Evolutionary conservation across 306 rosid genomes (phyloP).

Genomic region (Prunus mira): DNA sequence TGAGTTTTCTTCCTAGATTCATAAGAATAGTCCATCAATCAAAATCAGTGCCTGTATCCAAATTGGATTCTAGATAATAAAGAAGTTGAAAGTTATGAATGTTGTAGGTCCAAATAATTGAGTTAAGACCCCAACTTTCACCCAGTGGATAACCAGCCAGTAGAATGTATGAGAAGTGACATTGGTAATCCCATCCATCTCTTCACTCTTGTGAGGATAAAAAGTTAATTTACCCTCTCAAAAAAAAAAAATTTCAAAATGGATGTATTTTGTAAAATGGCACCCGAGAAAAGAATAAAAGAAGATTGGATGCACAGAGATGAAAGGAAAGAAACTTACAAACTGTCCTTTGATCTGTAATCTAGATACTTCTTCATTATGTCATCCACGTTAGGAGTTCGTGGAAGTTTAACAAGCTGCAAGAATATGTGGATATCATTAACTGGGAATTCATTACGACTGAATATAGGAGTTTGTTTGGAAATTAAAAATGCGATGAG

Average conservation of each 20-base stretch:
- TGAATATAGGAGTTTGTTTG: not conserved
- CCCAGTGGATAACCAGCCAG: not conserved
- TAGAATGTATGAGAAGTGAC: not conserved
- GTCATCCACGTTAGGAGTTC: slow-evolving; percentile 73
- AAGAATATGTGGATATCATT: slow-evolving; percentile 8
- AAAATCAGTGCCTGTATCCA: not conserved
- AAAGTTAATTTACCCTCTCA: not conserved
- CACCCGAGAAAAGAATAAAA: slow-evolving; percentile 7
- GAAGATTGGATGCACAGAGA: not conserved
- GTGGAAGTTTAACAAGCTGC: slow-evolving; percentile 96
- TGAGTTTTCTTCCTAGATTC: slow-evolving; percentile 53
- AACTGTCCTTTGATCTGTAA: slow-evolving; percentile 55
- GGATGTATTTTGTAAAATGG: not conserved
- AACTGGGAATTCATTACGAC: not conserved
- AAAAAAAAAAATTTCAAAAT: not conserved
- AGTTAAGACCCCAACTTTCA: not conserved
- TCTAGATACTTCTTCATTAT: slow-evolving; percentile 66
- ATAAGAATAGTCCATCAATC: not conserved
- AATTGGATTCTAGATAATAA: not conserved
- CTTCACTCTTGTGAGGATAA: not conserved
- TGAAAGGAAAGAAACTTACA: slow-evolving; percentile 49
- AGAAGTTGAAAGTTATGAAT: not conserved
- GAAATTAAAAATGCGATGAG: not conserved
- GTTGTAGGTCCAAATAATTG: not conserved
- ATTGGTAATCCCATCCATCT: not conserved